These are phyloP conservation scores for Striga hermonthica DNA, from an alignment of 305 asterid species.

Conservation along the genomic window DNA sequence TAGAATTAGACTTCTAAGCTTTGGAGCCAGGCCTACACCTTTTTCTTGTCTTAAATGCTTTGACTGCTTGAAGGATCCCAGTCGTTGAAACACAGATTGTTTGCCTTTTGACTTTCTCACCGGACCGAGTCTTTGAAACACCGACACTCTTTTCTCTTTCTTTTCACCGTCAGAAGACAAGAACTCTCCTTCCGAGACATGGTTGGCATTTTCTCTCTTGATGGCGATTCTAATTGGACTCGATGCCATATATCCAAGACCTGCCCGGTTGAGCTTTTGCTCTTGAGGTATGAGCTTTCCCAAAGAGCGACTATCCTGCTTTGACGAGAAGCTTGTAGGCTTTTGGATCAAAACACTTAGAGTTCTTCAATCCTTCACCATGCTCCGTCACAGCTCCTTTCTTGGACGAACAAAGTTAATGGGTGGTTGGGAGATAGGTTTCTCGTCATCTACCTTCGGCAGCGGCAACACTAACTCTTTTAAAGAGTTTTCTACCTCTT, in stretches of 20 bases:
- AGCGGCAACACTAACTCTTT: not conserved
- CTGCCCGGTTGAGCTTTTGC: not conserved
- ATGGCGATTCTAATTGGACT: not conserved
- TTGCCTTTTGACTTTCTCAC: not conserved
- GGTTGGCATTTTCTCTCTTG: not conserved
- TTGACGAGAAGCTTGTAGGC: not conserved
- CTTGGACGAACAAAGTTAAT: not conserved
- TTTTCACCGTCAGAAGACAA: not conserved
- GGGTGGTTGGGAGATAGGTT: not conserved
- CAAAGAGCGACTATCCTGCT: not conserved
- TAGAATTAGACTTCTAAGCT: not conserved
- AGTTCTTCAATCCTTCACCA: not conserved
- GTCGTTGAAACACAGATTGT: not conserved
- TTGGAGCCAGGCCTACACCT: not conserved
- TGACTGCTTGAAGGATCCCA: not conserved
- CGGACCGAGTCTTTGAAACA: not conserved
- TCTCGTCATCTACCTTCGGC: no score
- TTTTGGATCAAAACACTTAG: not conserved
- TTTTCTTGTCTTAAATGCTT: not conserved
- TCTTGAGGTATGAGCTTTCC: not conserved
- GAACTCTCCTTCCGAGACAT: not conserved
- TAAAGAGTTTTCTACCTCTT: not conserved
- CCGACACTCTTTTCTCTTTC: not conserved
- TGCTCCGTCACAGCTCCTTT: not conserved
- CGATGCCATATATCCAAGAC: not conserved